phyloP scores from a whole-genome alignment of 495 filamentous ascomycete genomes.

The Annulohypoxylon nitens region DNA sequence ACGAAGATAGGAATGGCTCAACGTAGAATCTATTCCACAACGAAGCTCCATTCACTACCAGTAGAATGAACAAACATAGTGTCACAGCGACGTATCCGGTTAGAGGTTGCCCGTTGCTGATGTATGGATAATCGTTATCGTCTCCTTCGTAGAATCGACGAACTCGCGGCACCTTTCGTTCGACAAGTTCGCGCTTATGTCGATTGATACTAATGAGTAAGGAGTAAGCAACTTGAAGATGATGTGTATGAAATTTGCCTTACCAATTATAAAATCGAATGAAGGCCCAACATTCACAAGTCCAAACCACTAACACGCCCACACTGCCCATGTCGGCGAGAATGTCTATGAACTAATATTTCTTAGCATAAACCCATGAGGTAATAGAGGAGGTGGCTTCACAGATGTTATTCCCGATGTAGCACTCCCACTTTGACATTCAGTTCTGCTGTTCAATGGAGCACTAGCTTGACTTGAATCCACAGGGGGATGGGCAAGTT shows the following conservation, averaged over 20 bases:
- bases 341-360: slow-evolving; percentile 51
- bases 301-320: slow-evolving; percentile 55
- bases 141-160: slow-evolving; percentile 49
- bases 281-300: slow-evolving; percentile 61
- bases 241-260: neutral
- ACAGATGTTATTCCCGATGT: neutral
- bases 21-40: slow-evolving; percentile 55
- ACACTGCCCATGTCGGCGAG: slow-evolving; percentile 54
- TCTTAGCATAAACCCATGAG: neutral
- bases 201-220: slow-evolving; percentile 49
- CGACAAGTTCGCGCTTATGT: slow-evolving; percentile 48
- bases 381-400: neutral
- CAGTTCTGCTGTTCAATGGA: neutral
- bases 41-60: slow-evolving; percentile 56
- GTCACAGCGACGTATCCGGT: slow-evolving; percentile 54
- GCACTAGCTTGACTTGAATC: neutral
- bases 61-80: slow-evolving; percentile 56
- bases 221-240: neutral
- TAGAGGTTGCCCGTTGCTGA: slow-evolving; percentile 58
- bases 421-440: neutral
- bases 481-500: slow-evolving; percentile 31
- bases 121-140: slow-evolving; percentile 58
- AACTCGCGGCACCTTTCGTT: slow-evolving; percentile 47
- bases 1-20: slow-evolving; percentile 54
- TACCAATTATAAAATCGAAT: slow-evolving; percentile 58